A percentile compares a stretch with the other conserved stretches of the same genome.
phyloP scores from a whole-genome alignment of 2,329 filamentous ascomycete genomes.

The Cucurbitaria berberidis region DNA sequence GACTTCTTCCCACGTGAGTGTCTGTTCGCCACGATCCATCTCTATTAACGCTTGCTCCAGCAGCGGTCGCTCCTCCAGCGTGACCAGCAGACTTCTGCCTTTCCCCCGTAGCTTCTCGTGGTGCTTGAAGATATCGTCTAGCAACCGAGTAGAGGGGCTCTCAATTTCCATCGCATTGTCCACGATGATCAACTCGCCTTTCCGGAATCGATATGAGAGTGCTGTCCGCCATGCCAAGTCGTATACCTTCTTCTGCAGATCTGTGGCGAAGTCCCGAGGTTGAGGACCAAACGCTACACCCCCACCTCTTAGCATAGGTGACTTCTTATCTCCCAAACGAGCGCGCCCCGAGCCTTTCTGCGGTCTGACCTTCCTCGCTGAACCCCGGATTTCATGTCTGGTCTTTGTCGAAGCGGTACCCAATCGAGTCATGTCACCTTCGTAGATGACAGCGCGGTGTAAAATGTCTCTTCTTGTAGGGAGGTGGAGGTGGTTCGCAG shows the following conservation, averaged over 20 bases:
- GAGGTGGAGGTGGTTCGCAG: constrained; percentile 80
- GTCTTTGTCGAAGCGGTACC: constrained; percentile 70
- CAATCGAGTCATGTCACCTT: constrained; percentile 80
- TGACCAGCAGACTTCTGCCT: constrained; percentile 41
- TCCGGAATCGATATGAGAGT: constrained; percentile 86
- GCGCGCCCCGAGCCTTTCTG: constrained; percentile 88
- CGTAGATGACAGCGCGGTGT: constrained; percentile 89
- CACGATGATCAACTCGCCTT: constrained; percentile 85
- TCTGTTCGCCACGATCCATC: constrained; percentile 72
- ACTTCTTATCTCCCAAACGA: constrained; percentile 80
- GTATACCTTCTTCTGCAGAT: constrained; percentile 86
- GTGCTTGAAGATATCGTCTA: constrained; percentile 70
- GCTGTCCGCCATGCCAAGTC: constrained; percentile 95
- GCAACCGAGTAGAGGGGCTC: constrained; percentile 66
- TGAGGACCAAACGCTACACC: constrained; percentile 90
- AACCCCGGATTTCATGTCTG: constrained; percentile 81
- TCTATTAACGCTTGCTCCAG: constrained; percentile 71
- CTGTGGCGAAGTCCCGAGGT: constrained; percentile 86
- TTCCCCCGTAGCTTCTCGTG: constrained; percentile 61
- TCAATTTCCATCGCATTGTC: constrained; percentile 77
- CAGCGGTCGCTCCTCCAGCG: constrained; percentile 47
- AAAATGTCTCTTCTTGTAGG: constrained; percentile 90
- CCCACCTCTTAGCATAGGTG: constrained; percentile 81
- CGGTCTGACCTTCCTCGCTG: constrained; percentile 77
- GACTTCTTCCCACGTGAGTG: constrained; percentile 75